phyloP scores from a whole-genome alignment of 2,329 filamentous ascomycete species.

The Claviceps sorghi region DNA sequence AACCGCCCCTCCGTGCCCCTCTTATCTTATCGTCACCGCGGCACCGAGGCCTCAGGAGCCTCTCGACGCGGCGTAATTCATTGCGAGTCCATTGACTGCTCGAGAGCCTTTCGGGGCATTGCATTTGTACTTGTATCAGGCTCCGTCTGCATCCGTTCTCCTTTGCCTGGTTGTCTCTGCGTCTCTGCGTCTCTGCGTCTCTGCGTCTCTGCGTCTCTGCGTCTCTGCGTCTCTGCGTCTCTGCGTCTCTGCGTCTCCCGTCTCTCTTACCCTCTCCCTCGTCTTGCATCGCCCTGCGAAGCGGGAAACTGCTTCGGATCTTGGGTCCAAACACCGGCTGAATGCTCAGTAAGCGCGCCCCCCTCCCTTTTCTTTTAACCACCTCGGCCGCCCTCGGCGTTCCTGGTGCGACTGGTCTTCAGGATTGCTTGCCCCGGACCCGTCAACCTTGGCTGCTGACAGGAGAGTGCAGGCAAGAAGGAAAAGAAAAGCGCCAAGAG shows the following conservation, averaged over 20 bases:
- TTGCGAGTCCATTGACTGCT: neutral
- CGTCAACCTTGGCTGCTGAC: neutral
- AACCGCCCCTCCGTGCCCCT: slow-evolving; percentile 7
- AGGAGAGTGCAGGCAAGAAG: slow-evolving; percentile 24
- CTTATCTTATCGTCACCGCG: slow-evolving; percentile 2
- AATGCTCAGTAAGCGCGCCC: slow-evolving; percentile 20
- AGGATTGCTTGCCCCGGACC: neutral
- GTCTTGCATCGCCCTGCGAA: slow-evolving; percentile 9
- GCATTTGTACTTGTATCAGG: too few species aligned
- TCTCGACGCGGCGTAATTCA: slow-evolving; percentile 1
- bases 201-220: neutral
- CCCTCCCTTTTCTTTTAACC: slow-evolving; percentile 1
- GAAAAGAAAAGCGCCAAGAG: slow-evolving; percentile 42
- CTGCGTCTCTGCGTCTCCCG: neutral
- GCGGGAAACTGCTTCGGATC: slow-evolving; percentile 19
- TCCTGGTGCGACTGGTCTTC: neutral
- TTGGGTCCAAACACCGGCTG: slow-evolving; percentile 17
- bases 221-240: neutral
- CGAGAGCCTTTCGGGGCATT: neutral
- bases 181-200: too few species aligned
- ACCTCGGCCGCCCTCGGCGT: neutral
- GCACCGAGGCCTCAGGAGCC: neutral
- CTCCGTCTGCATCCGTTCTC: too few species aligned
- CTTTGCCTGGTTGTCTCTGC: too few species aligned
- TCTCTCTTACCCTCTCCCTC: slow-evolving; percentile 3